phyloP scores from a whole-genome alignment of 1,139 yeast genomes.

The Arxiozyma slooffiae region DNA sequence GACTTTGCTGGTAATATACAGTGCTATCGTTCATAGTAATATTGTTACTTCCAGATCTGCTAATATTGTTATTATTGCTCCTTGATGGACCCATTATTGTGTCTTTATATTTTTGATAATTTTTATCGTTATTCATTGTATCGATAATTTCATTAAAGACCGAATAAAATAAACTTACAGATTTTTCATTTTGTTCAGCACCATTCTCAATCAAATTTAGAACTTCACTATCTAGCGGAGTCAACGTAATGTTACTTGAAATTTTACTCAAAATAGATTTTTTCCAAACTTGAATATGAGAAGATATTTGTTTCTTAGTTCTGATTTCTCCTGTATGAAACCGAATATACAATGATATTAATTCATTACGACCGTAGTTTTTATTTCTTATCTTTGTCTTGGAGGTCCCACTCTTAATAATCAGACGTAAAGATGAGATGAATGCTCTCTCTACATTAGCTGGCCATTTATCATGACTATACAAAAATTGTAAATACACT shows the following conservation, averaged over 20 bases:
- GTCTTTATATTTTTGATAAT: neutral
- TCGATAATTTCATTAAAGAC: constrained; percentile 26
- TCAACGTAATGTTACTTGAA: constrained; percentile 17
- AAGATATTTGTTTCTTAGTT: constrained; percentile 83
- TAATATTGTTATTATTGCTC: neutral
- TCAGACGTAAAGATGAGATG: constrained; percentile 69
- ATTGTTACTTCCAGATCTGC: neutral
- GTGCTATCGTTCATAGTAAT: neutral
- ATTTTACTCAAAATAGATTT: constrained; percentile 27
- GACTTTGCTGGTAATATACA: neutral
- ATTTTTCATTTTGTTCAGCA: constrained; percentile 24
- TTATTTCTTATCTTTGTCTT: constrained; percentile 79
- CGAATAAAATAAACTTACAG: constrained; percentile 19
- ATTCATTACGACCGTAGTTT: constrained; percentile 86
- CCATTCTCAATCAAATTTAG: constrained; percentile 27
- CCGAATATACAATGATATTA: constrained; percentile 74
- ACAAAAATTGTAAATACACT: constrained; percentile 9
- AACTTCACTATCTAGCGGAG: constrained; percentile 24
- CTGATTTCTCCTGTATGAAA: constrained; percentile 74
- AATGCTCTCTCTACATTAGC: constrained; percentile 79
- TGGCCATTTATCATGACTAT: constrained; percentile 27
- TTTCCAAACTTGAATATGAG: constrained; percentile 77
- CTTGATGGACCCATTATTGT: neutral
- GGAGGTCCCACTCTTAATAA: constrained; percentile 81
- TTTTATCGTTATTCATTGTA: neutral